Conservation (phyloP, 768 basidiomycete genomes). For the Podaxis rugospora region DNA sequence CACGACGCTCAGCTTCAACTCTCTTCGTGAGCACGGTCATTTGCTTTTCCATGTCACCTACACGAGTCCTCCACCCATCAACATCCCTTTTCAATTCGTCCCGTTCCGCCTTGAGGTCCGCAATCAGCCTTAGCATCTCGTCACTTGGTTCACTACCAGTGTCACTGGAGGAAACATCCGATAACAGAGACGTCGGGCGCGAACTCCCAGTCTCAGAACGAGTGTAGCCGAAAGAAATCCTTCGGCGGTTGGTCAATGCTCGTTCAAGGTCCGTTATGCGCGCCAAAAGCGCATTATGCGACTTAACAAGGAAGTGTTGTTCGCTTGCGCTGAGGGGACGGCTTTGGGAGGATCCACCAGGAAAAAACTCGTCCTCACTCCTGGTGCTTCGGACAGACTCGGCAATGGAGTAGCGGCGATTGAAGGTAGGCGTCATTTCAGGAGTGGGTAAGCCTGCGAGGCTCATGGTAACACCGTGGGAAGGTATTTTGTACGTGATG, state of each 20-base stretch:
- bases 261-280: conserved; percentile 81
- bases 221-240: conserved; percentile 28
- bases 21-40: conserved; percentile 58
- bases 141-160: conserved; percentile 54
- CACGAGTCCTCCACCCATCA: conserved; percentile 79
- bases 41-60: conserved; percentile 72
- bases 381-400: conserved; percentile 25
- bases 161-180: conserved; percentile 35
- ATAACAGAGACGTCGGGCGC: conserved; percentile 47
- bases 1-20: conserved; percentile 74
- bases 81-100: conserved; percentile 88
- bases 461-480: conserved; percentile 29
- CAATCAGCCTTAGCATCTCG: conserved; percentile 72
- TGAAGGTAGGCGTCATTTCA: conserved; percentile 63
- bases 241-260: conserved; percentile 45
- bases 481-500: conserved; percentile 68
- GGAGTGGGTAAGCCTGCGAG: conserved; percentile 60
- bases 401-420: conserved; percentile 27
- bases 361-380: conserved; percentile 42
- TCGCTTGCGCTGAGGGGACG: conserved; percentile 67
- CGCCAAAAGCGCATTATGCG: conserved; percentile 76
- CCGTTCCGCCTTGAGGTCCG: conserved; percentile 81
- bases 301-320: conserved; percentile 83
- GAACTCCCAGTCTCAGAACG: conserved; percentile 36
- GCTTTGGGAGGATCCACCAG: conserved; percentile 30